Evolutionary conservation across 345 rosid species (phyloP).

Genomic region (Viola odorata): DNA sequence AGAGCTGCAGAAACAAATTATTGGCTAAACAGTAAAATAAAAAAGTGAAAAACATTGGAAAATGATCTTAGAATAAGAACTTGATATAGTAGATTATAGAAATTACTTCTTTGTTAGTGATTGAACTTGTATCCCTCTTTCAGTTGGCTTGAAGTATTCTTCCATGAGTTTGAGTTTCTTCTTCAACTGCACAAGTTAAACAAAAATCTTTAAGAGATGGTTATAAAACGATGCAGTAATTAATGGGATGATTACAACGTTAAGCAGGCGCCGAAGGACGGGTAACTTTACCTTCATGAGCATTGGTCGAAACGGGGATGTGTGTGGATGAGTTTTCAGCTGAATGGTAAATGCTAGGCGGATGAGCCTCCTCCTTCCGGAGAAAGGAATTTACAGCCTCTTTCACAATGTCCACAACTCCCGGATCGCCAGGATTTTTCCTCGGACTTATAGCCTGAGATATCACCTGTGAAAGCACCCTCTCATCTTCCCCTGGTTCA

Average conservation of each 20-base stretch:
- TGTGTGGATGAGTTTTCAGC: conserved; percentile 25
- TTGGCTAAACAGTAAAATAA: too few species aligned
- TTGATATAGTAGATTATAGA: too few species aligned
- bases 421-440: conserved; percentile 29
- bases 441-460: conserved; percentile 57
- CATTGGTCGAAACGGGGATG: conserved; percentile 34
- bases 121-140: conserved; percentile 12
- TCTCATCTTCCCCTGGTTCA: conserved; percentile 76
- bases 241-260: too few species aligned
- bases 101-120: conserved; percentile 1
- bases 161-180: conserved; percentile 45
- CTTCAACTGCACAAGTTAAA: conserved; percentile 34
- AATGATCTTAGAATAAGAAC: too few species aligned
- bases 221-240: too few species aligned
- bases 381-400: conserved; percentile 47
- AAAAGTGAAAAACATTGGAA: too few species aligned
- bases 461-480: conserved; percentile 56
- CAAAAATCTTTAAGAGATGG: background rate
- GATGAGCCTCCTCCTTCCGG: conserved; percentile 22
- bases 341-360: conserved; percentile 15
- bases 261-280: background rate
- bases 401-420: conserved; percentile 41
- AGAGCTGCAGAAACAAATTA: too few species aligned
- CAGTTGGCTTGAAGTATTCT: conserved; percentile 61
- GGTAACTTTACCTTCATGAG: conserved; percentile 36